Evolutionary conservation across 2,329 filamentous ascomycete genomes (phyloP), one percentile per base, ranked within the genome.

Genomic region (Beauveria sp.): DNA sequence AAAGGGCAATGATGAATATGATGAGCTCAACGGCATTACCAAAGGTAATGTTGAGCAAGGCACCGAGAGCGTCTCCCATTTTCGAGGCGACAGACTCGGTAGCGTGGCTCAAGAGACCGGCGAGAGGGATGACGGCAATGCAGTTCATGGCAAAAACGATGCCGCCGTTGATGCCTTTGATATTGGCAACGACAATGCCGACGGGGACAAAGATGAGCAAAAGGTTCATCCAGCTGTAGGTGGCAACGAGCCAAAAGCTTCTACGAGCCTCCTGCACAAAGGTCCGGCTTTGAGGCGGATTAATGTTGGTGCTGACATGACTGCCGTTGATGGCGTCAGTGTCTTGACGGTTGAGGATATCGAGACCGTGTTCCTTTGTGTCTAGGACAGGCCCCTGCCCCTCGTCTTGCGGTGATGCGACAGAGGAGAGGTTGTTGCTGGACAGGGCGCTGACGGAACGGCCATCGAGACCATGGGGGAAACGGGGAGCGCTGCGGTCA

Each of bases 11-110:
- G 12, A 56, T 49, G 24, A 14, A 91, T 65, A 92, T 90, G 70
- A 92, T 91, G 70, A 92, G 74, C 73, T 92, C 89, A 26, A 91
- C 89, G 24, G 88, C 87, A 71, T 92, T 91, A 66, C 89, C 88
- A 76, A 91, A 90, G 9, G 88, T 90, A 63, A 91, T 86, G 68
- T 91, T 91, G 70, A 91, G 81, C 67, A 91, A 73, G 40, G 88
- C 88, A 60, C 88, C 88, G 51, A 90, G 77, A 3, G 87, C 87
- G 70, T 91, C 88, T 58, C 88, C 89, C 74, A 92, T 81, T 67
- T 85, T 84, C 65, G 81, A 81, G 53, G 89, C 88, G 62, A 91
- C 88, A 62, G 85, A 88, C 74, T 92, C 89, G 18, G 89, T 92
- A 42, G 89, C 88, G 74, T 86, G 86, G 67, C 85, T 86, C 66